Base-by-base conservation (phyloP, 805 yeast species). In the Nakazawaea holstii region DNA sequence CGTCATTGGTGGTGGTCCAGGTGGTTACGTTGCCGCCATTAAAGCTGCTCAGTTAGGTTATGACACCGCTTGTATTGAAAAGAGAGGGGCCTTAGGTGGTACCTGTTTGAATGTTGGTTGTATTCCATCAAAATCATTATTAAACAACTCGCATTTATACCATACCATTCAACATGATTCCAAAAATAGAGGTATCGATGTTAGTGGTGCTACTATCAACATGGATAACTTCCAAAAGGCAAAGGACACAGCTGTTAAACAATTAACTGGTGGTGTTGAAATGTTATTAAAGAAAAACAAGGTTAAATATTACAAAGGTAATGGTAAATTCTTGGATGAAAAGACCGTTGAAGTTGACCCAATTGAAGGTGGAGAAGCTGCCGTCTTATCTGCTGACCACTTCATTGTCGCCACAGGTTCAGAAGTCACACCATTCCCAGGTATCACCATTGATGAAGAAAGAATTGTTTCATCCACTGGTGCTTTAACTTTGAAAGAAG, bases 81-180 rank as follows among this genome's bases (percentile, higher is more conserved):
- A 89, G 73, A 85, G 99, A 70, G 99, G 99, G 40, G 71, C 81
- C 39, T 79, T 95, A 54, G 99, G 99, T 54, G 99, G 99, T 62
- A 94, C 99, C 48, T 94, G 99, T 80, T 75, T 95, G 60, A 94
- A 94, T 69, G 98, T 94, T 46, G 99, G 99, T 43, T 94, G 99
- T 78, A 94, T 94, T 62, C 99, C 99, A 50, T 94, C 99, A 55
- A 94, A 94, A 72, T 87, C 99, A 6, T 70, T 94, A 51, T 75
- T 94, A 61, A 92, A 94, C 82, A 94, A 94, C 77, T 87, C 98
- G 14, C 96, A 90, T 52, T 67, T 92, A 57, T 92, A 79, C 74
- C 98, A 94, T 69, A 85, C 83, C 66, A 86, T 94, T 69, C 74
- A 81, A 67, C 84, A 81, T 61, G 99, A 94, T 64, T 74, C 97